Conservation (phyloP, 2,329 filamentous ascomycete genomes). For the Colletotrichum sp. region DNA sequence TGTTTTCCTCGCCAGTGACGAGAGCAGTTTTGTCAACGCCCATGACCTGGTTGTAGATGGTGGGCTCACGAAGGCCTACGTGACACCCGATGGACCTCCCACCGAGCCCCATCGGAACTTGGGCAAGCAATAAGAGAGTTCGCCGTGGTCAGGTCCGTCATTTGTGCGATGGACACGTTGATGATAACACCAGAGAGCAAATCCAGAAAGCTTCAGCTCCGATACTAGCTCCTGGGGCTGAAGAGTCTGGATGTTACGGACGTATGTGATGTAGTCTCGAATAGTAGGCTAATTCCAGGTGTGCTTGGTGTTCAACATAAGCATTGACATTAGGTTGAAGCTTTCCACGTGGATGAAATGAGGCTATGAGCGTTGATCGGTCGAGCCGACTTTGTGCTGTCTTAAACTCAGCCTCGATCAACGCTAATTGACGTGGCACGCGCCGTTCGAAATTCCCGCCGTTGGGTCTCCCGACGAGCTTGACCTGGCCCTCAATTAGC, state of each 20-base stretch:
- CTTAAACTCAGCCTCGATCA: background rate
- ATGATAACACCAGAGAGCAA: background rate
- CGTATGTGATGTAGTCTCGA: background rate
- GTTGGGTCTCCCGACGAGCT: background rate
- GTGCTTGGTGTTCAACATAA: background rate
- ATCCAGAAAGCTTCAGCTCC: background rate
- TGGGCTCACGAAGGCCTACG: constrained; percentile 92
- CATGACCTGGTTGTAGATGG: constrained; percentile 95
- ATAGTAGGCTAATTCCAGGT: background rate
- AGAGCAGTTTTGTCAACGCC: constrained; percentile 88
- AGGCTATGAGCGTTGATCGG: background rate
- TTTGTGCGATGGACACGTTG: background rate
- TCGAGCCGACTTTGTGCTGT: background rate
- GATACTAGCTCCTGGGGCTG: background rate
- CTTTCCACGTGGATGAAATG: background rate
- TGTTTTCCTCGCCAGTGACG: constrained; percentile 84
- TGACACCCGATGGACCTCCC: constrained; percentile 68
- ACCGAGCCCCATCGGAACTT: background rate
- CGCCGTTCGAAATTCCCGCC: background rate
- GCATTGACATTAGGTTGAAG: background rate
- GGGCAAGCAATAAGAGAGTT: background rate
- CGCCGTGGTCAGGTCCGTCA: rapidly evolving
- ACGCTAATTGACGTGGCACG: background rate
- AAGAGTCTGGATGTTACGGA: background rate
- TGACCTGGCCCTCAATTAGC: background rate